Percentiles rank a stretch among this genome's conserved stretches.
Evolutionary conservation across 176 grass and related monocot genomes (phyloP).

Genomic region (Saccharum spontaneum): DNA sequence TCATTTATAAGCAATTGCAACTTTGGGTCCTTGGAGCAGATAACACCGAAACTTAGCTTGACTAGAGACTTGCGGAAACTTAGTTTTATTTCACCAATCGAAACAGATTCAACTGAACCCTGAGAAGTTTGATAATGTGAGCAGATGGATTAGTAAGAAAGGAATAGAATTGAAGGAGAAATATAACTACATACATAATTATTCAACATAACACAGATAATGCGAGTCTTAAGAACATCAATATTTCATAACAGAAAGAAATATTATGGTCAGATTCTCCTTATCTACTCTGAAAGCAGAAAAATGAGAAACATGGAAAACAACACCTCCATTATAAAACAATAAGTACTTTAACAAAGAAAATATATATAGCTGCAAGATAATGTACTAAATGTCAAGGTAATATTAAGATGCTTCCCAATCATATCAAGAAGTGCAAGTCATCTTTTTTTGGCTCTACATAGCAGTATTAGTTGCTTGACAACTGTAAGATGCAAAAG

Average conservation of each 20-base stretch:
- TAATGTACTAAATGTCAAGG: neutral
- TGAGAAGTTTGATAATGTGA: slow-evolving; percentile 36
- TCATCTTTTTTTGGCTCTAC: neutral
- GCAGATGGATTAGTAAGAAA: slow-evolving; percentile 14
- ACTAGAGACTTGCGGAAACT: slow-evolving; percentile 97
- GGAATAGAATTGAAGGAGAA: slow-evolving; percentile 8
- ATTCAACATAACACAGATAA: slow-evolving; percentile 15
- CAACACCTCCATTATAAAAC: neutral
- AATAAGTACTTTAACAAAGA: neutral
- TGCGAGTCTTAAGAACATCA: slow-evolving; percentile 9
- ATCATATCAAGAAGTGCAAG: slow-evolving; percentile 2
- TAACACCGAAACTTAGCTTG: slow-evolving; percentile 85
- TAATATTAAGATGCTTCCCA: slow-evolving; percentile 19
- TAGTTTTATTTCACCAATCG: slow-evolving; percentile 95
- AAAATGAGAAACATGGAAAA: neutral
- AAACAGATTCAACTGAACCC: slow-evolving; percentile 88
- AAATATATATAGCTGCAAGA: neutral
- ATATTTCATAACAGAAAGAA: slow-evolving; percentile 24
- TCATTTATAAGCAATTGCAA: slow-evolving; percentile 91
- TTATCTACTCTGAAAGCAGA: neutral
- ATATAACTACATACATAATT: slow-evolving; percentile 3
- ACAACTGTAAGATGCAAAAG: slow-evolving; percentile 1
- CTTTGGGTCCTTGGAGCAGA: slow-evolving; percentile 99
- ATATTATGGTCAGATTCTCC: neutral
- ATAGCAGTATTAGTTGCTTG: neutral